These are phyloP conservation scores for Salix suchowensis DNA, from an alignment of 345 rosid species.

Conservation along the genomic window DNA sequence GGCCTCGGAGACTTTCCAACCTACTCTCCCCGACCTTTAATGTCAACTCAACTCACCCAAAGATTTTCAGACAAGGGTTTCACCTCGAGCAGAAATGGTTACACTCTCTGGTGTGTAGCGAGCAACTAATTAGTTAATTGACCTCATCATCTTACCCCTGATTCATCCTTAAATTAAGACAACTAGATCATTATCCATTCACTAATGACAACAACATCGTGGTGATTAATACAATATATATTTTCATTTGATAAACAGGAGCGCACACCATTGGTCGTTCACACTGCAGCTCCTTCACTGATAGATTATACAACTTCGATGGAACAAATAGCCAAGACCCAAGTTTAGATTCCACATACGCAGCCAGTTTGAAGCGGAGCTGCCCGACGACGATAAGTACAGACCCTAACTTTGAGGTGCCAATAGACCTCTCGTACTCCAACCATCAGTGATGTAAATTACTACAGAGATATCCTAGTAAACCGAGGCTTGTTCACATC, in stretches of 20 bases:
- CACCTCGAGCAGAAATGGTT: slow-evolving; percentile 19
- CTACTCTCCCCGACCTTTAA: slow-evolving; percentile 7
- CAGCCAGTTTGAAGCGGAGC: slow-evolving; percentile 14
- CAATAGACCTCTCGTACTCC: slow-evolving; percentile 20
- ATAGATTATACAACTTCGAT: slow-evolving; percentile 21
- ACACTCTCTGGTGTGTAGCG: slow-evolving; percentile 9
- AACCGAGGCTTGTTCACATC: slow-evolving; percentile 24
- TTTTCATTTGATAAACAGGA: slow-evolving; percentile 2
- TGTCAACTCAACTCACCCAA: slow-evolving; percentile 13
- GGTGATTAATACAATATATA: too few relatives aligned
- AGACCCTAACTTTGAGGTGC: slow-evolving; percentile 14
- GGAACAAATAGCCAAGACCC: slow-evolving; percentile 11
- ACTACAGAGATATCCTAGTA: slow-evolving; percentile 10
- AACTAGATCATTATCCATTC: background rate
- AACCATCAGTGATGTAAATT: slow-evolving; percentile 6
- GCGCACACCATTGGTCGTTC: slow-evolving; percentile 23
- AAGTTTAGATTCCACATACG: background rate
- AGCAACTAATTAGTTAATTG: background rate
- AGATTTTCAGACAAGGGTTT: slow-evolving; percentile 16
- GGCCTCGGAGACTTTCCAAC: slow-evolving; percentile 29
- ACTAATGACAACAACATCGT: background rate
- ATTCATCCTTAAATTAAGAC: background rate
- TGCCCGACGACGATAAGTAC: slow-evolving; percentile 15
- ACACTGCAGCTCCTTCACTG: slow-evolving; percentile 19
- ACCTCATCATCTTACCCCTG: background rate